Base-by-base conservation (phyloP, 2,329 filamentous ascomycete species). In the Didymosphaeria variabile region DNA sequence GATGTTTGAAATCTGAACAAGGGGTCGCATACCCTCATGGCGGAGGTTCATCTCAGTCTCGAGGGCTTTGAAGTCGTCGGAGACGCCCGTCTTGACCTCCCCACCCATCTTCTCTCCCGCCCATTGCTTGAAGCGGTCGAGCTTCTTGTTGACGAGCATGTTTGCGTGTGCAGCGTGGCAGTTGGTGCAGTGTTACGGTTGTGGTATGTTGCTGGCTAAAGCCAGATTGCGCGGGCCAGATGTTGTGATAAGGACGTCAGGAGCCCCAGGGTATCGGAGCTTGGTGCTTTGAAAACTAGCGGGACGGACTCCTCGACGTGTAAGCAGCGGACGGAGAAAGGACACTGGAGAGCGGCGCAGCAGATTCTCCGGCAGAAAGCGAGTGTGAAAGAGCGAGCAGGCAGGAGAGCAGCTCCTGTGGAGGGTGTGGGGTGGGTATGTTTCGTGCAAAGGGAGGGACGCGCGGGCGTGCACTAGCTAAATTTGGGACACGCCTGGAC, bases 51-150 rank as follows among this genome's bases (percentile, higher is more conserved):
- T 98, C 81, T 98, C 94, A 58, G 87, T 84, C 81, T 98, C 94
- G 71, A 98, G 82, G 62, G 87, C 87, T 81, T 92, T 96, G 86
- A 98, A 98, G 74, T 97, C 91, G 55, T 98, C 93, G 0, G 92
- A 91, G 66, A 93, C 88, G 77, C 85, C 88, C 10, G 94, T 97
- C 82, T 93, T 95, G 80, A 90, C 87, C 80, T 97, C 94, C 67
- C 88, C 88, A 71, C 94, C 94, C 92, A 98, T 97, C 81, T 94
- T 92, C 83, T 98, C 94, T 69, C 93, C 93, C 40, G 94, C 93
- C 94, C 94, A 98, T 90, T 98, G 94, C 84, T 94, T 96, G 84
- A 97, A 90, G 75, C 94, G 91, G 81, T 94, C 94, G 77, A 98
- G 88, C 79, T 96, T 97, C 85, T 97, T 97, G 80, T 88, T 89